Percentiles rank a stretch among this genome's conserved stretches.
phyloP scores from a whole-genome alignment of 2,329 filamentous ascomycete species.

The Colletotrichum sansevieriae region DNA sequence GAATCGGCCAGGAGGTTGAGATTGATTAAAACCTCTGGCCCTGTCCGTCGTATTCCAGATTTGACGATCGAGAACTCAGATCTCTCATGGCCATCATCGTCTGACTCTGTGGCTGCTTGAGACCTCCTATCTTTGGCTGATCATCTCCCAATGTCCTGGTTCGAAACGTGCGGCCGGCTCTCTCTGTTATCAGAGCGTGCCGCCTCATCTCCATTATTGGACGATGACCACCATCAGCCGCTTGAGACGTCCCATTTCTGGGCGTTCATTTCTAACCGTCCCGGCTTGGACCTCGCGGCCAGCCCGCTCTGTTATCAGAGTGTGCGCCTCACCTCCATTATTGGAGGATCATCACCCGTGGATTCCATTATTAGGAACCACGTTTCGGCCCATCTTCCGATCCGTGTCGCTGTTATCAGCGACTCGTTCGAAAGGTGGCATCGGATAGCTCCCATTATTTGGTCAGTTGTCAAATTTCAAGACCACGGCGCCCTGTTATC shows the following conservation, averaged over 20 bases:
- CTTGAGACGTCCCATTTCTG: background rate
- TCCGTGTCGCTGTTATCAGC: background rate
- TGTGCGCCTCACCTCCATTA: slow-evolving; percentile 1
- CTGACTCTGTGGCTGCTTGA: slow-evolving; percentile 7
- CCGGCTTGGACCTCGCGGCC: background rate
- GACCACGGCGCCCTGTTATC: slow-evolving; percentile 2
- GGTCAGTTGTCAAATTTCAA: background rate
- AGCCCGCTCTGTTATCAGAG: slow-evolving; percentile 1
- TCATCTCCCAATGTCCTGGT: background rate
- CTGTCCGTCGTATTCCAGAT: background rate
- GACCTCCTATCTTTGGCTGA: background rate
- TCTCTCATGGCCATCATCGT: background rate
- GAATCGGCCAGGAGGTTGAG: slow-evolving; percentile 4
- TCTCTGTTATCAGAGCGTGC: background rate
- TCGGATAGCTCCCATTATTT: background rate
- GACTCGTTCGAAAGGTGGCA: background rate
- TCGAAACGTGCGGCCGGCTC: background rate
- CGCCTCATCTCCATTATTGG: slow-evolving; percentile 1
- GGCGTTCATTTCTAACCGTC: background rate
- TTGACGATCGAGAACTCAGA: slow-evolving; percentile 1
- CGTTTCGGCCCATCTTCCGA: background rate
- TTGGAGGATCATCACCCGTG: slow-evolving; percentile 3
- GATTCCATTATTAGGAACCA: slow-evolving; percentile 5
- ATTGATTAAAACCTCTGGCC: slow-evolving; percentile 7
- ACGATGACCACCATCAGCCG: background rate